Base-by-base conservation (phyloP, 2,329 filamentous ascomycete genomes). In the Xylaria sp. region DNA sequence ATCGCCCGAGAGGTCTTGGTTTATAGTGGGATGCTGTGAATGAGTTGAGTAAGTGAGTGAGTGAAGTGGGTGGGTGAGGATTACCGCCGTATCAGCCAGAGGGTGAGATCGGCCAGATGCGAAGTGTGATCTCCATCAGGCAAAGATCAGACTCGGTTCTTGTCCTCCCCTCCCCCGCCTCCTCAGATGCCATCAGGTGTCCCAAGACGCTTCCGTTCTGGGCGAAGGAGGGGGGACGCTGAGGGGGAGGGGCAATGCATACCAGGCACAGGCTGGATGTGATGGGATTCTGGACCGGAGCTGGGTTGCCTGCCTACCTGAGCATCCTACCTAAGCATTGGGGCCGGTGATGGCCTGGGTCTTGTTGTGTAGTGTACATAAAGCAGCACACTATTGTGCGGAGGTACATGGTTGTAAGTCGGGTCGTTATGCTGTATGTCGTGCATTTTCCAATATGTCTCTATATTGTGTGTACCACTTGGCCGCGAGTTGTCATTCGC, bases 161-260 rank as follows among this genome's bases (percentile, higher is more conserved):
- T 51, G 28, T 62, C 64, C 12, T 52, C 23, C 70, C 68, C 65
- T 23, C 46, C 68, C 52, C 69, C 68, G 50, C 69, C 65, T 65
- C 64, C 46, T 57, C 34, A 62, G 59, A 56, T 55, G 20, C 34
- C 69, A 66, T 72, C 71, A 72, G 69, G 60, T 72, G 71, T 65
- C 39, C 61, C 52, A 70, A 56, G 54, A 65, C 58, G 63, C 54
- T 65, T 67, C 66, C 71, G 63, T 65, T 71, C 66, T 63, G 44
- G 66, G 63, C 63, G 46, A 46, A 64, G 44, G 68, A 66, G 69
- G 59, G 69, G 69, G 59, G 48, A 58, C 56, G 13, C 56, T 58
- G 56, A 66, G 67, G 64, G 70, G 66, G 34, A 37, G 34, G 34
- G 34, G 34, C 31, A 63, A 65, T 66, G 58, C 63, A 71, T 63